These are phyloP conservation scores for Wallacemonas collosoma DNA, from an alignment of 208 protist species.

Conservation along the genomic window DNA sequence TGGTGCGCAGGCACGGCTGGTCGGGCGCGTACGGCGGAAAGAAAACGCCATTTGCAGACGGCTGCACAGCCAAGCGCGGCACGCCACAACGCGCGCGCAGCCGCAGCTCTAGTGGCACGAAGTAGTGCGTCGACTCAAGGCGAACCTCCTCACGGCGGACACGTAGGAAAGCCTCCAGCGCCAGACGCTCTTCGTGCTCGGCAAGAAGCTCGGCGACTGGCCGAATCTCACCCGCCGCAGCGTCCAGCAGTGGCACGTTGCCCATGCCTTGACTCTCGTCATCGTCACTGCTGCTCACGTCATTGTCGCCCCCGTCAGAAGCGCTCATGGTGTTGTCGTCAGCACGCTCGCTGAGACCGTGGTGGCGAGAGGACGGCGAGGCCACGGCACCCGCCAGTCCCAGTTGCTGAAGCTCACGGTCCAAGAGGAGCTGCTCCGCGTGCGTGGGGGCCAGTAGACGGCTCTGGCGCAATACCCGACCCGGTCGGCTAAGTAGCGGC, in stretches of 20 bases:
- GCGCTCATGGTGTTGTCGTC: background rate
- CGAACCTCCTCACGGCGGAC: slow-evolving; percentile 47
- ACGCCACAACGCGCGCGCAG: slow-evolving; percentile 76
- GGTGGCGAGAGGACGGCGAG: background rate
- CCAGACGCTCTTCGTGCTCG: slow-evolving; percentile 67
- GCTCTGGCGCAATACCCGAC: slow-evolving; percentile 57
- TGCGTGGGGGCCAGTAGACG: slow-evolving; percentile 40
- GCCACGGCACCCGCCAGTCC: background rate
- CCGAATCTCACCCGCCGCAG: slow-evolving; percentile 19
- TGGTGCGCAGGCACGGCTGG: slow-evolving; percentile 46
- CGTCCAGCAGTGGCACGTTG: slow-evolving; percentile 19
- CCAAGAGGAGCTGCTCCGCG: slow-evolving; percentile 42
- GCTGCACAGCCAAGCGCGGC: slow-evolving; percentile 71
- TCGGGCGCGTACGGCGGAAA: slow-evolving; percentile 44
- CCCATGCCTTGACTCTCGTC: slow-evolving; percentile 1
- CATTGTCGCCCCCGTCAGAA: background rate
- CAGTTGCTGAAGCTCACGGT: slow-evolving; percentile 17
- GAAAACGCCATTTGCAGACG: slow-evolving; percentile 48
- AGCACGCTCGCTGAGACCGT: background rate
- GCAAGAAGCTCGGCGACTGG: slow-evolving; percentile 55
- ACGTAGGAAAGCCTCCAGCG: slow-evolving; percentile 59
- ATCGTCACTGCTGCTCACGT: slow-evolving; percentile 4
- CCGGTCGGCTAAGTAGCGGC: slow-evolving; percentile 58
- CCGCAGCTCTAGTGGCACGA: slow-evolving; percentile 78
- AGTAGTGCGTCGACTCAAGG: slow-evolving; percentile 58